Conservation (phyloP, 352 stramenopile species). For the Globisporangium yorkense region DNA sequence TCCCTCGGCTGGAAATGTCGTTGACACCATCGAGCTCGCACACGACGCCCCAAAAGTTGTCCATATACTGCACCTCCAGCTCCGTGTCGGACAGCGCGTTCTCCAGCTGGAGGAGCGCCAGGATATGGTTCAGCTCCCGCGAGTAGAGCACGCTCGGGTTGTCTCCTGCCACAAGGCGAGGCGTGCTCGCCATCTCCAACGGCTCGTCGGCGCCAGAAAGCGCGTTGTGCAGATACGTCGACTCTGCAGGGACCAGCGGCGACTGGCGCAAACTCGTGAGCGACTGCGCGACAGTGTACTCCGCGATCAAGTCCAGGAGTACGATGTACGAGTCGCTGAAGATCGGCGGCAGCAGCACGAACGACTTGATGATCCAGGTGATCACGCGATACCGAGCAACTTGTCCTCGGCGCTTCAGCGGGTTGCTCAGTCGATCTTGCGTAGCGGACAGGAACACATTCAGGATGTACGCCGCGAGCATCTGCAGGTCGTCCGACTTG, state of each 20-base stretch:
- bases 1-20: constrained; percentile 24
- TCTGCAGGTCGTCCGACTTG: constrained; percentile 35
- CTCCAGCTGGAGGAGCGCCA: constrained; percentile 60
- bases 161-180: constrained; percentile 57
- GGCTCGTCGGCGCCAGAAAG: constrained; percentile 46
- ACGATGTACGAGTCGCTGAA: constrained; percentile 82
- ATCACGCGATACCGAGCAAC: constrained; percentile 73
- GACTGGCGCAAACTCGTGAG: constrained; percentile 69
- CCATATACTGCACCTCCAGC: constrained; percentile 78
- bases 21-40: constrained; percentile 24
- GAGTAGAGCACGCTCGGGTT: constrained; percentile 59
- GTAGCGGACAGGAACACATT: constrained; percentile 61
- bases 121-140: constrained; percentile 70
- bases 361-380: constrained; percentile 75
- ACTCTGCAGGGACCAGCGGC: constrained; percentile 40
- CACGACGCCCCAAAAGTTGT: constrained; percentile 58
- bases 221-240: constrained; percentile 61
- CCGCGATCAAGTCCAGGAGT: constrained; percentile 70
- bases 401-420: constrained; percentile 75
- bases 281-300: constrained; percentile 72
- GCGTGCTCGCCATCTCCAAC: constrained; percentile 51
- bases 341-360: constrained; percentile 60
- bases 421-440: constrained; percentile 56
- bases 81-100: constrained; percentile 79
- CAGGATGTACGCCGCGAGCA: constrained; percentile 65